Evolutionary conservation across 169 alveolate species (phyloP), one percentile per base, ranked within the genome.

Genomic region (Cryptosporidium felis): DNA sequence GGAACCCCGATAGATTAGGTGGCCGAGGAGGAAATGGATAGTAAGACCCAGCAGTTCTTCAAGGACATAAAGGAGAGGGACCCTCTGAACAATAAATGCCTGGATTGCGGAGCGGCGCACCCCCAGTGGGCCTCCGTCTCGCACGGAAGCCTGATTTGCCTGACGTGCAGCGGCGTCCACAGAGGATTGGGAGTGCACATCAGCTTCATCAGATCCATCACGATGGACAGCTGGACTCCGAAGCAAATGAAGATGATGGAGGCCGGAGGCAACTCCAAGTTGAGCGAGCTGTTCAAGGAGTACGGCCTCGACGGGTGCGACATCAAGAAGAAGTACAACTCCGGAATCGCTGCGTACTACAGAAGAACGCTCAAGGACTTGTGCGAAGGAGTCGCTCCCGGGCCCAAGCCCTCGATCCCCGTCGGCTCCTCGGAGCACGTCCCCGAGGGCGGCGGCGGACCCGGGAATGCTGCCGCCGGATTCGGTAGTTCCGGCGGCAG

Each of bases 51-150:
- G 42, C 85, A 74, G 10, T 74, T 74, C 40, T 74, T 74, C 56
- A 74, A 56, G 41, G 56, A 38, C 21, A 74, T 74, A 10, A 74
- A 74, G 59, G 85, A 74, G 5, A 41, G n/a, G 34, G 85, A 74
- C 16, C 85, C 85, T 23, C 30, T 56, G 14, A 89, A 89, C 59
- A 47, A 60, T 44, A 59, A 80, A 80, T 94, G 96, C 46, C 82
- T 92, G 62, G 96, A 94, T 82, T 94, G 96, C 88, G 93, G 96
- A 8, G 85, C 95, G 3, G 80, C 92, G 23, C 96, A 96, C 10
- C 98, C 99, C 6, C 94, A 96, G 63, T 97, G 99, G 99, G 97
- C 97, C 26, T 94, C 98, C 26, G 94, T 97, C n/a, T 95, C 95
- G 45, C 96, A 96, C 89, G 98, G 97, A 18, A 94, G 96, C 62